Evolutionary conservation across 208 protist genomes (phyloP).

Genomic region (Trypanosoma boissoni): DNA sequence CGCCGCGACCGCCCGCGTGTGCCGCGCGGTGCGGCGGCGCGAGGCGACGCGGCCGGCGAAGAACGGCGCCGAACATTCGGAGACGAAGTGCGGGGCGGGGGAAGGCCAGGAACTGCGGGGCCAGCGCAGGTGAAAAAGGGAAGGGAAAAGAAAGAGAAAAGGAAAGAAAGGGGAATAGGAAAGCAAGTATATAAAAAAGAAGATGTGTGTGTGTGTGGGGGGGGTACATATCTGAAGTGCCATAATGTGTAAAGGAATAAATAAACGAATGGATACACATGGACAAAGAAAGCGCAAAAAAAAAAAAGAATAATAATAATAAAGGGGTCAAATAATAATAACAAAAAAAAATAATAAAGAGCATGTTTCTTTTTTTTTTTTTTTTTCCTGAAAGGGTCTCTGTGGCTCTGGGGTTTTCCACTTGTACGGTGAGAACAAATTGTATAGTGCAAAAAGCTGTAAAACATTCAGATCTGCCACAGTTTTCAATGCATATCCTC

Average conservation of each 20-base stretch:
- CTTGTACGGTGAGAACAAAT: no score
- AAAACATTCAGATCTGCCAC: no score
- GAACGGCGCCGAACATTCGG: neutral
- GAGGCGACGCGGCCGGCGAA: neutral
- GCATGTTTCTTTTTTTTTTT: neutral
- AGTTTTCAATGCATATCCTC: neutral
- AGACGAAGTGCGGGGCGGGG: neutral
- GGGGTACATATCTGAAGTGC: neutral
- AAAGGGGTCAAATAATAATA: neutral
- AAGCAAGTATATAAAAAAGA: neutral
- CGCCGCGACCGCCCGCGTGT: conserved; percentile 49
- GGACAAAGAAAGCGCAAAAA: neutral
- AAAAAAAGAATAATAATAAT: neutral
- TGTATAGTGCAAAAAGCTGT: no score
- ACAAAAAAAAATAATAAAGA: neutral
- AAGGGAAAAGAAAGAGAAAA: neutral
- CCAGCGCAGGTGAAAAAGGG: no score
- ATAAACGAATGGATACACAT: neutral
- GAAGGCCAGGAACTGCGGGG: neutral
- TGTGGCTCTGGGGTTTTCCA: no score
- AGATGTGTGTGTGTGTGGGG: neutral
- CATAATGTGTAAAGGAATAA: no score
- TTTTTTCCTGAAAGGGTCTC: no score
- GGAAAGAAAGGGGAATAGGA: neutral
- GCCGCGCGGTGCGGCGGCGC: conserved; percentile 17